Evolutionary conservation across 345 rosid species (phyloP).

Genomic region (Bruguiera parviflora): DNA sequence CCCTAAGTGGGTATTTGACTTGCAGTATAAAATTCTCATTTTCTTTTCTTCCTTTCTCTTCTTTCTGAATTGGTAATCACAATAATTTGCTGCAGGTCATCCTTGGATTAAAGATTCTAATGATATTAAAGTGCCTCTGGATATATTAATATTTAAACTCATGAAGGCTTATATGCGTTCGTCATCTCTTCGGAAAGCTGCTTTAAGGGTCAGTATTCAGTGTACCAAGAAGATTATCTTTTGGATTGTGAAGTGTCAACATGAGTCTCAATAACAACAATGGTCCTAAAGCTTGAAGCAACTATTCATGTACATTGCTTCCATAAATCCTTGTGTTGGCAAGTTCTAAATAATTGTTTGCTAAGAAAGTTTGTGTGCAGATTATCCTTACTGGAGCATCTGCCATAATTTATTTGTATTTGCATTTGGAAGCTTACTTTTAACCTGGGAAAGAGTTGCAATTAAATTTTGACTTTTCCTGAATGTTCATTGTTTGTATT

Average conservation of each 20-base stretch:
- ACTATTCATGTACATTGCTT: neutral
- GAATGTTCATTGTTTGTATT: too few species aligned
- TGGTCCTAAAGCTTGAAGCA: neutral
- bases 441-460: neutral
- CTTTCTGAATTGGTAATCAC: slow-evolving; percentile 10
- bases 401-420: neutral
- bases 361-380: neutral
- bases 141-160: slow-evolving; percentile 64
- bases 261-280: neutral
- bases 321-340: neutral
- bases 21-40: neutral
- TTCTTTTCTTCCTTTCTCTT: neutral
- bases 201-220: slow-evolving; percentile 60
- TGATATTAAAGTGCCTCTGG: slow-evolving; percentile 60
- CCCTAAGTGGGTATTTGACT: slow-evolving; percentile 54
- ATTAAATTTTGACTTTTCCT: neutral
- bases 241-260: neutral
- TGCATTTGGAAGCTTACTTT: neutral
- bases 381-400: neutral
- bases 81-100: slow-evolving; percentile 52
- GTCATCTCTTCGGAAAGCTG: slow-evolving; percentile 80
- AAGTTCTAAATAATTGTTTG: neutral
- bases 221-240: slow-evolving; percentile 1
- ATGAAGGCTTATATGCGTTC: slow-evolving; percentile 81
- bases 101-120: slow-evolving; percentile 69